Evolutionary conservation across 2,329 filamentous ascomycete species (phyloP).

Genomic region (Aspergillus arachidicola): DNA sequence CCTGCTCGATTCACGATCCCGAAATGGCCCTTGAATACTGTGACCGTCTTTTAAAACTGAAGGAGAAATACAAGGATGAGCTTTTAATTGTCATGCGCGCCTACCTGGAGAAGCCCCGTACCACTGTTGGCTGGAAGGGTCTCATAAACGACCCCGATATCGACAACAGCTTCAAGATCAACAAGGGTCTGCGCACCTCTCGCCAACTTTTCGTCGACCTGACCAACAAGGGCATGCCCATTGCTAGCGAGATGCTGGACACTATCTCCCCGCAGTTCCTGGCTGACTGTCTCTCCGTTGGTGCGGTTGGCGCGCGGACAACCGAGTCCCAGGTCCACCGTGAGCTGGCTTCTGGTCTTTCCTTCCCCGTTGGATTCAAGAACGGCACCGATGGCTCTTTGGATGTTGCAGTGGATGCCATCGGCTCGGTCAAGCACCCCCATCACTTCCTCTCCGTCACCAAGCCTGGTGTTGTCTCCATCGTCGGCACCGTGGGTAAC

Average conservation of each 20-base stretch:
- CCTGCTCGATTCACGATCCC: conserved; percentile 97
- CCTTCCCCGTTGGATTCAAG: conserved; percentile 99
- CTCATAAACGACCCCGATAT: conserved; percentile 98
- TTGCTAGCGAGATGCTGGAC: conserved; percentile 97
- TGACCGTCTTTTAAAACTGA: conserved; percentile 75
- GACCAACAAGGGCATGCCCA: conserved; percentile 88
- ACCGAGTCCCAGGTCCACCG: conserved; percentile 96
- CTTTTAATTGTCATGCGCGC: conserved; percentile 95
- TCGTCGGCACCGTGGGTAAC: conserved; percentile 92
- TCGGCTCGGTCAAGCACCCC: conserved; percentile 85
- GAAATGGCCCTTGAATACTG: conserved; percentile 90
- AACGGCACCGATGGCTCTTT: conserved; percentile 95
- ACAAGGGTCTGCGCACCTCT: conserved; percentile 87
- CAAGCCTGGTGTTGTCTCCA: conserved; percentile 92
- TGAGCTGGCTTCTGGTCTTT: conserved; percentile 88
- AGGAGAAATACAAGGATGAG: conserved; percentile 86
- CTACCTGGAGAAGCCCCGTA: conserved; percentile 97
- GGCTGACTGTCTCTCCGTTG: conserved; percentile 86
- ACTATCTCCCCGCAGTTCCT: conserved; percentile 98
- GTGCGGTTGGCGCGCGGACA: conserved; percentile 92
- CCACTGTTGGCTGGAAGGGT: conserved; percentile 98
- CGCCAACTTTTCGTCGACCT: conserved; percentile 92
- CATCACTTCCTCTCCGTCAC: conserved; percentile 98
- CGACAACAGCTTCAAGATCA: conserved; percentile 98
- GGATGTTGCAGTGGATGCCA: conserved; percentile 89